These are phyloP conservation scores for Pleurotus pulmonarius DNA, from an alignment of 768 basidiomycete genomes.

Conservation along the genomic window DNA sequence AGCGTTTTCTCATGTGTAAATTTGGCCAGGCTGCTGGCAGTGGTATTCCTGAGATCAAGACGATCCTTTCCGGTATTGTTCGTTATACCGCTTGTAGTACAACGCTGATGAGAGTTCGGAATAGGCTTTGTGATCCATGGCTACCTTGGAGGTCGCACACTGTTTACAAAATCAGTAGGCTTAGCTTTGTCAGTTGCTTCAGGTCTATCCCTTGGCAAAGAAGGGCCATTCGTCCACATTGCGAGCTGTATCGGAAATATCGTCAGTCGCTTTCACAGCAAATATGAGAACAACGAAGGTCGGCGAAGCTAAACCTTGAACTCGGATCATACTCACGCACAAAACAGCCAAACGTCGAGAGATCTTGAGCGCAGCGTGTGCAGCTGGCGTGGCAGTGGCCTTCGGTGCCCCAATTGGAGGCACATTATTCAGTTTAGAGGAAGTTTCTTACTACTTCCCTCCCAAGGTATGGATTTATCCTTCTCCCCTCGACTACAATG, in stretches of 20 bases:
- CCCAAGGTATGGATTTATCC: slow-evolving; percentile 57
- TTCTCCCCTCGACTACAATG: not conserved
- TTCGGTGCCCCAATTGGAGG: slow-evolving; percentile 97
- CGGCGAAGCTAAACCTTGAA: slow-evolving; percentile 7
- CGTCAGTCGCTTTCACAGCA: slow-evolving; percentile 75
- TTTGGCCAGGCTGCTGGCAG: slow-evolving; percentile 78
- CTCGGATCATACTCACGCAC: too few relatives aligned
- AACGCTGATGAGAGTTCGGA: not conserved
- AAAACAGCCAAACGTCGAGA: slow-evolving; percentile 83
- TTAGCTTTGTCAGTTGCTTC: slow-evolving; percentile 89
- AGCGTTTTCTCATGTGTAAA: slow-evolving; percentile 10
- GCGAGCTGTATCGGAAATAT: slow-evolving; percentile 93
- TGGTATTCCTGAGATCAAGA: slow-evolving; percentile 97
- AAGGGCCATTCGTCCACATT: slow-evolving; percentile 82
- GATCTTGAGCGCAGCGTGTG: slow-evolving; percentile 92
- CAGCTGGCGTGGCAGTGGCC: slow-evolving; percentile 95
- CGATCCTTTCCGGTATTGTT: slow-evolving; percentile 72
- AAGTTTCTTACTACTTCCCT: slow-evolving; percentile 96
- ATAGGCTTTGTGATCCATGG: slow-evolving; percentile 95
- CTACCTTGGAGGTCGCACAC: slow-evolving; percentile 85
- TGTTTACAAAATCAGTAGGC: slow-evolving; percentile 89
- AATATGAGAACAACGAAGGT: slow-evolving; percentile 98
- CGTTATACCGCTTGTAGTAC: too few relatives aligned
- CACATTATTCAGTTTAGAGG: slow-evolving; percentile 89
- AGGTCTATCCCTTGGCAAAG: slow-evolving; percentile 80